Conservation (phyloP, 2,329 filamentous ascomycete species). For the Verticillium isaacii region DNA sequence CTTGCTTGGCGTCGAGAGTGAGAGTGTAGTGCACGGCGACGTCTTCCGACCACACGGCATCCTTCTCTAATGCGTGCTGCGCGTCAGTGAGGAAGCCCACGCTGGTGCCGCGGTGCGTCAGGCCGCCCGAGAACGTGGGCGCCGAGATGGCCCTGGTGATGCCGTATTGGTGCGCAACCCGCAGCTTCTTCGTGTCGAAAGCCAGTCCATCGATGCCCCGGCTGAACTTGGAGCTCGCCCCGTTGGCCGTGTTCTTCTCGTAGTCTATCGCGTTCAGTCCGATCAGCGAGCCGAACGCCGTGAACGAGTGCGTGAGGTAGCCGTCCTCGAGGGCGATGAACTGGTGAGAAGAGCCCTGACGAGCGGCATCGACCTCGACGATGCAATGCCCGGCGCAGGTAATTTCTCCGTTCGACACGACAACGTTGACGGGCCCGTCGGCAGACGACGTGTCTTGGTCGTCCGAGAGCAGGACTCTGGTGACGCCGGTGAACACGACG, state of each 20-base stretch:
- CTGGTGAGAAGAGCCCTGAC: constrained; percentile 20
- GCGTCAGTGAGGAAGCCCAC: constrained; percentile 53
- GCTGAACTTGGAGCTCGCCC: constrained; percentile 44
- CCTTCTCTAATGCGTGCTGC: constrained; percentile 37
- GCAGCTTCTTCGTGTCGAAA: constrained; percentile 52
- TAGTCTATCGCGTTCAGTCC: constrained; percentile 60
- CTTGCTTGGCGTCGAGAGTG: constrained; percentile 38
- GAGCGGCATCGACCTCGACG: constrained; percentile 33
- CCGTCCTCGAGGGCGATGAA: constrained; percentile 51
- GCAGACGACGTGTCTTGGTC: constrained; percentile 18
- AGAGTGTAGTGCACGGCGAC: constrained; percentile 57
- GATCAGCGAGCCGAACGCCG: constrained; percentile 54
- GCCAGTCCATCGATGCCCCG: constrained; percentile 53
- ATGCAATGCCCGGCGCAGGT: constrained; percentile 51
- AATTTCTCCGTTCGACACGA: constrained; percentile 48
- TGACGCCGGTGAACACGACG: constrained; percentile 53
- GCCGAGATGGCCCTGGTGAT: constrained; percentile 56
- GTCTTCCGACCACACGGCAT: constrained; percentile 49
- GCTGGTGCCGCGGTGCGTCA: constrained; percentile 50
- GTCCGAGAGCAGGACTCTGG: constrained; percentile 43
- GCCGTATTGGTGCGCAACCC: constrained; percentile 47
- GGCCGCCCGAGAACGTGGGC: constrained; percentile 36
- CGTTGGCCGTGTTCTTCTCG: constrained; percentile 51
- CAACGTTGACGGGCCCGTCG: constrained; percentile 36
- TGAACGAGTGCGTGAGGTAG: constrained; percentile 55